Evolutionary conservation across 768 basidiomycete genomes (phyloP).

Genomic region (Kwoniella sp.): DNA sequence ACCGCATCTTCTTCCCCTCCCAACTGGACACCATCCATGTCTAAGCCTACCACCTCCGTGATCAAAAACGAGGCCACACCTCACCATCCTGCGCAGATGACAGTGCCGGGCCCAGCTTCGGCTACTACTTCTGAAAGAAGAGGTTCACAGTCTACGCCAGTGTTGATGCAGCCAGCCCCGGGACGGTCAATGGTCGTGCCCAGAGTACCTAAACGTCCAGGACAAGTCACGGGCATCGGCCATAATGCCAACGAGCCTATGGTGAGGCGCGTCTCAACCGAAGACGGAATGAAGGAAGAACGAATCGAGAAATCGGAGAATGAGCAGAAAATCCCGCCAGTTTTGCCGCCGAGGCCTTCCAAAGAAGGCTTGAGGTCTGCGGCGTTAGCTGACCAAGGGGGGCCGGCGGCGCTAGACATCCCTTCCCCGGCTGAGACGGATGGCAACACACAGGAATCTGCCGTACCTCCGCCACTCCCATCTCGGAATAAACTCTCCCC

Average conservation of each 20-base stretch:
- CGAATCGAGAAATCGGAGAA: conserved; percentile 3
- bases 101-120: not conserved
- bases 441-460: conserved; percentile 1
- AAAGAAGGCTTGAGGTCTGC: not conserved
- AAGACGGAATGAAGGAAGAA: conserved; percentile 13
- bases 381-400: not conserved
- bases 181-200: conserved; percentile 51
- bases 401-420: conserved; percentile 10
- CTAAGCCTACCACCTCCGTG: conserved; percentile 24
- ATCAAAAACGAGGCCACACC: conserved; percentile 12
- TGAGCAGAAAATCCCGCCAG: conserved; percentile 1
- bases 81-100: not conserved
- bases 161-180: conserved; percentile 39
- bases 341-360: conserved; percentile 6
- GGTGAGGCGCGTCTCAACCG: conserved; percentile 27
- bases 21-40: conserved; percentile 10
- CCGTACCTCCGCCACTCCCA: conserved; percentile 14
- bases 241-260: conserved; percentile 30
- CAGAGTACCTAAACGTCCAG: conserved; percentile 48
- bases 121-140: not conserved
- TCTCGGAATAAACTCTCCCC: conserved; percentile 5
- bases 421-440: conserved; percentile 2
- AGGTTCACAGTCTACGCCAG: conserved; percentile 24
- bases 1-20: conserved; percentile 21
- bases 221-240: conserved; percentile 48